Conservation (phyloP, 352 stramenopile species). For the Pythium guiyangense region DNA sequence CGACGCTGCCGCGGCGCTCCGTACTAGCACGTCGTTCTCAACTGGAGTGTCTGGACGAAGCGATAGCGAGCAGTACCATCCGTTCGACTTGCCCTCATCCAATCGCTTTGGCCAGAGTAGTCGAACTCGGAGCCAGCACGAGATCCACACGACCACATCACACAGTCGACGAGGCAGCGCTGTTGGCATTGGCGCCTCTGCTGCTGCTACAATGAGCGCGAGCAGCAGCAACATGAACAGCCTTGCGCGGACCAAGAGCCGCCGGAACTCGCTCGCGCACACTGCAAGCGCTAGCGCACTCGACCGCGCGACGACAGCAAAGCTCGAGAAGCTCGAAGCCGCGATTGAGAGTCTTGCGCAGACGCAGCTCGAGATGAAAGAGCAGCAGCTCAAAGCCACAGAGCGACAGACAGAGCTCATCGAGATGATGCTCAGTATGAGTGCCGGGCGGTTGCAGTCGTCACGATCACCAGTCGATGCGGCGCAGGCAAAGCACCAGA, state of each 20-base stretch:
- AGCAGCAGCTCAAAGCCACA: constrained; percentile 26
- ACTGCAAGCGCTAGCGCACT: background rate
- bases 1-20: constrained; percentile 7
- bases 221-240: background rate
- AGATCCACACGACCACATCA: background rate
- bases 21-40: background rate
- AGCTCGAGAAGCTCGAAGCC: constrained; percentile 48
- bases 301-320: constrained; percentile 19
- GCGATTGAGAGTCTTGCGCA: constrained; percentile 31
- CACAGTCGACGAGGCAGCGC: background rate
- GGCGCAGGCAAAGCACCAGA: background rate
- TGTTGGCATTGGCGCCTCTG: background rate
- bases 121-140: background rate
- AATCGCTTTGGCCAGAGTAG: constrained; percentile 1
- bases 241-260: background rate
- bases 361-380: constrained; percentile 38
- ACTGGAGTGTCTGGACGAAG: background rate
- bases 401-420: constrained; percentile 36
- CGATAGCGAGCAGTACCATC: background rate
- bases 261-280: background rate
- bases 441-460: background rate
- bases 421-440: constrained; percentile 19
- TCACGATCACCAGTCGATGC: constrained; percentile 7
- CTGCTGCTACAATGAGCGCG: background rate
- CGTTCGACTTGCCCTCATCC: background rate